phyloP scores from a whole-genome alignment of 2,329 filamentous ascomycete species.

The Colletotrichum filicis region DNA sequence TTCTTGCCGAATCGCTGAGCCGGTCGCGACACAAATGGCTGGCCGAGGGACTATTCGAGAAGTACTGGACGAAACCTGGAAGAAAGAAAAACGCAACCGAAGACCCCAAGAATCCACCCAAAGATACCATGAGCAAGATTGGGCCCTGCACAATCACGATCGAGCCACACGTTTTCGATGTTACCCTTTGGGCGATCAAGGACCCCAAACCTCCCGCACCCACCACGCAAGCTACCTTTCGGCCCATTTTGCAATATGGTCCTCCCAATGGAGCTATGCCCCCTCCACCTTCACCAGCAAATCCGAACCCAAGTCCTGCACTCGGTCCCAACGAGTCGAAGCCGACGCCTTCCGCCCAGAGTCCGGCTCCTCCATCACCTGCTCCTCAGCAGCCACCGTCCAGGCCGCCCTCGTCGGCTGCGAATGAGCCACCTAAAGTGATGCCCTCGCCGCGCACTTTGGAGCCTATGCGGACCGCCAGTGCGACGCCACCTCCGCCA shows the following conservation, averaged over 20 bases:
- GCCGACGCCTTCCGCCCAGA: constrained; percentile 30
- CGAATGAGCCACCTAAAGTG: constrained; percentile 4
- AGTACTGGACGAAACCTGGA: constrained; percentile 80
- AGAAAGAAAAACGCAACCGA: constrained; percentile 75
- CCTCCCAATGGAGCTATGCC: constrained; percentile 73
- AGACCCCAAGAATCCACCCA: constrained; percentile 73
- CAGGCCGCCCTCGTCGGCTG: constrained; percentile 11
- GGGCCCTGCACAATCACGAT: constrained; percentile 80
- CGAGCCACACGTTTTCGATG: constrained; percentile 84
- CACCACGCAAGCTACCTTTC: constrained; percentile 43
- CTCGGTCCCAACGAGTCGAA: constrained; percentile 37
- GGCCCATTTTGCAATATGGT: constrained; percentile 74
- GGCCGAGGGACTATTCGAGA: constrained; percentile 77
- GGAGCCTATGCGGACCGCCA: constrained; percentile 7
- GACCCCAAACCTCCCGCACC: constrained; percentile 62
- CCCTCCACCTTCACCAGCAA: constrained; percentile 47
- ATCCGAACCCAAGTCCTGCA: constrained; percentile 26
- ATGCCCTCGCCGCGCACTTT: not conserved
- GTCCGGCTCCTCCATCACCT: constrained; percentile 22
- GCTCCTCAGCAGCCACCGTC: constrained; percentile 14
- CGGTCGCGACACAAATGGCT: constrained; percentile 81
- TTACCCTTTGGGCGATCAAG: constrained; percentile 78
- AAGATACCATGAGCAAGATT: constrained; percentile 78
- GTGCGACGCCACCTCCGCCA: constrained; percentile 17
- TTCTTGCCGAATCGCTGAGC: constrained; percentile 77